phyloP scores from a whole-genome alignment of 139 green algal genomes.

The Eudorina sp. region DNA sequence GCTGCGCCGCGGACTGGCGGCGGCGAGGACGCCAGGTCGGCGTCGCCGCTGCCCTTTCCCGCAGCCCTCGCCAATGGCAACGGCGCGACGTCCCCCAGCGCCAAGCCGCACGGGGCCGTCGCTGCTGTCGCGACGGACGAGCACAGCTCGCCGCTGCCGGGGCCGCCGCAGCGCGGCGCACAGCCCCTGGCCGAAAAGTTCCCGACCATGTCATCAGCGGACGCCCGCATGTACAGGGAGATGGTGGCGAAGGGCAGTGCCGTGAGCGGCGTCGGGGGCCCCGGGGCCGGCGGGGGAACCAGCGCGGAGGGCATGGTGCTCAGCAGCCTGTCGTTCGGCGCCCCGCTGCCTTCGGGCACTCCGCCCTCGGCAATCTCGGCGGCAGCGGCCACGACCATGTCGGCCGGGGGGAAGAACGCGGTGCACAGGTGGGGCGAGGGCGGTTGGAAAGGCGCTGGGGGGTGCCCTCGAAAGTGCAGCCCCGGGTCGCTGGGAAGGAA shows the following conservation, averaged over 20 bases:
- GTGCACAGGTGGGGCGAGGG: background rate
- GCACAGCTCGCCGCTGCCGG: conserved; percentile 2
- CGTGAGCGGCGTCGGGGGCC: background rate
- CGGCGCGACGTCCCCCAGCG: background rate
- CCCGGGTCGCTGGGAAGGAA: too few relatives aligned
- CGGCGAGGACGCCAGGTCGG: too few relatives aligned
- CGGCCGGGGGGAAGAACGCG: background rate
- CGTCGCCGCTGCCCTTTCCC: too few relatives aligned
- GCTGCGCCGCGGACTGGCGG: too few relatives aligned
- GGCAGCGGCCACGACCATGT: background rate
- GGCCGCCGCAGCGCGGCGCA: background rate
- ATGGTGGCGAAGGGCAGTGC: background rate
- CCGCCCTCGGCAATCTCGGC: background rate
- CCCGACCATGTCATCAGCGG: conserved; percentile 32
- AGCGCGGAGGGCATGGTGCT: background rate
- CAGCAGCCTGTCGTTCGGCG: conserved; percentile 6
- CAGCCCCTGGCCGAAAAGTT: background rate
- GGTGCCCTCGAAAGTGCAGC: too few relatives aligned
- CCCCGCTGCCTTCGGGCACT: background rate
- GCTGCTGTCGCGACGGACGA: background rate
- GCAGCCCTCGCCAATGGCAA: background rate
- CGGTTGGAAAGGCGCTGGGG: too few relatives aligned
- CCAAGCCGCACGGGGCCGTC: background rate
- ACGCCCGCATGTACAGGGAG: conserved; percentile 38
- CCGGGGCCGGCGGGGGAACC: background rate